Conservation (phyloP, 768 basidiomycete species). For the Russula sp. region DNA sequence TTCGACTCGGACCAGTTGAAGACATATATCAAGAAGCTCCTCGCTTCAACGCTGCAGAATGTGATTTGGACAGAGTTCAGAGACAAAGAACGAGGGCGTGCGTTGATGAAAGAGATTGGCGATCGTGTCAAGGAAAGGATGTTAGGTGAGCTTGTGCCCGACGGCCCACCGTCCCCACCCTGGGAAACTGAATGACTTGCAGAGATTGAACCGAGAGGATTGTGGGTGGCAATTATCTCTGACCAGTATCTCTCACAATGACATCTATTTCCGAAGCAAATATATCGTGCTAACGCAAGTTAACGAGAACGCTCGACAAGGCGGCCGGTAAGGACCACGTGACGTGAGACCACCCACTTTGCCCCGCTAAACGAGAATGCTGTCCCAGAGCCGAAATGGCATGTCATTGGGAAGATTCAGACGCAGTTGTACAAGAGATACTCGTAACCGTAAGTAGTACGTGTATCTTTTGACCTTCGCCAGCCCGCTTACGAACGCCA, state of each 20-base stretch:
- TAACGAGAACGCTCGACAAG: slow-evolving; percentile 78
- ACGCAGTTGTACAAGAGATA: slow-evolving; percentile 70
- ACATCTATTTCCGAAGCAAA: slow-evolving; percentile 45
- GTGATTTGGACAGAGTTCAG: slow-evolving; percentile 60
- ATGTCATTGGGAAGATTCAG: slow-evolving; percentile 86
- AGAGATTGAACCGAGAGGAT: slow-evolving; percentile 74
- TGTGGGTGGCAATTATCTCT: slow-evolving; percentile 35
- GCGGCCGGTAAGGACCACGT: slow-evolving; percentile 55
- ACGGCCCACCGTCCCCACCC: not conserved
- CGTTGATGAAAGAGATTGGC: slow-evolving; percentile 78
- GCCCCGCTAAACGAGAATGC: slow-evolving; percentile 6
- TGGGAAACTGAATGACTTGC: slow-evolving; percentile 8
- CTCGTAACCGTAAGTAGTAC: slow-evolving; percentile 59
- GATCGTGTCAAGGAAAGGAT: slow-evolving; percentile 82
- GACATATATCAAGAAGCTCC: slow-evolving; percentile 75
- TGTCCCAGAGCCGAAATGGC: slow-evolving; percentile 61
- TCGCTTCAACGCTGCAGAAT: slow-evolving; percentile 58
- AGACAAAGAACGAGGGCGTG: slow-evolving; percentile 62
- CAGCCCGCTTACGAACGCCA: slow-evolving; percentile 9
- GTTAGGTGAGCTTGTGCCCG: slow-evolving; percentile 36
- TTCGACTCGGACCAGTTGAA: slow-evolving; percentile 72
- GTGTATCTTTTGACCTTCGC: slow-evolving; percentile 10
- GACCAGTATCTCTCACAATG: not conserved
- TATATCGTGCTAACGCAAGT: slow-evolving; percentile 83
- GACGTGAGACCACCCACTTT: not conserved